A percentile compares a stretch with the other conserved stretches of the same genome.
Conservation (phyloP, 306 rosid genomes). For the Lathyrus aphaca region DNA sequence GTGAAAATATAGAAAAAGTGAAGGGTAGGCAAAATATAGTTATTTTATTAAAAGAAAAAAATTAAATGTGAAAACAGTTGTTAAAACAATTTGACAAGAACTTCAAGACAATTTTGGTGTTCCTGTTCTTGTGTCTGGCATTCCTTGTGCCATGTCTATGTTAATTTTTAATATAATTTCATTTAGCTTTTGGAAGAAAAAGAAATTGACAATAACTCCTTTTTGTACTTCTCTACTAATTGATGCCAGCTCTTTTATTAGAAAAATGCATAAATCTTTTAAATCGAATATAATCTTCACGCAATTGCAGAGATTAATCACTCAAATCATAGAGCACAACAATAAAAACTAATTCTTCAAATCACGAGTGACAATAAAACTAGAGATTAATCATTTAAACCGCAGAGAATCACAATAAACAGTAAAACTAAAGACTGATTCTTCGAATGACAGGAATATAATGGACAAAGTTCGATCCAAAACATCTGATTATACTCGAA, state of each 20-base stretch:
- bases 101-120: background rate
- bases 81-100: conserved; percentile 5
- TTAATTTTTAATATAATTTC: background rate
- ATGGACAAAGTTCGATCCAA: too few relatives aligned
- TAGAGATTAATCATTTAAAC: too few relatives aligned
- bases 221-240: background rate
- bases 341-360: too few relatives aligned
- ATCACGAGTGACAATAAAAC: too few relatives aligned
- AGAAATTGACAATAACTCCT: background rate
- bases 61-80: background rate
- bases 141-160: background rate
- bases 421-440: too few relatives aligned
- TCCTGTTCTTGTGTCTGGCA: conserved; percentile 1
- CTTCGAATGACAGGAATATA: too few relatives aligned
- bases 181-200: background rate
- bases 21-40: background rate
- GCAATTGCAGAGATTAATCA: too few relatives aligned
- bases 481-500: too few relatives aligned
- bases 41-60: background rate
- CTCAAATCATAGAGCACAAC: too few relatives aligned
- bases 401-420: too few relatives aligned
- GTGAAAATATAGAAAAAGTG: background rate
- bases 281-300: too few relatives aligned
- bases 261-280: too few relatives aligned
- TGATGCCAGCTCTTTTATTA: background rate